Conservation (phyloP, 1,284 basidiomycete genomes). For the Pseudozyma thailandica region DNA sequence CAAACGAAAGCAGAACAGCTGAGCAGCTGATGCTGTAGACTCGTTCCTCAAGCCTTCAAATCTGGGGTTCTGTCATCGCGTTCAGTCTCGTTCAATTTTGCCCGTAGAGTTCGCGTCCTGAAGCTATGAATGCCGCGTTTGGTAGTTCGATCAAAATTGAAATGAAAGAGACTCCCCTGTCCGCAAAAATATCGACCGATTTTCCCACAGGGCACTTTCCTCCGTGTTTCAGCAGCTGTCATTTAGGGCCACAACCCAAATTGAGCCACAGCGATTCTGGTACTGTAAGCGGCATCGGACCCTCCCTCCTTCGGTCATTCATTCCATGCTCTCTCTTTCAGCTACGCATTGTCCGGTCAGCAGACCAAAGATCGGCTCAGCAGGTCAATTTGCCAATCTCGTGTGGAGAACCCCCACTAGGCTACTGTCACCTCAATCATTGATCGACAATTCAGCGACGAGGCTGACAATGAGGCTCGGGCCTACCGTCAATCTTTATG, state of each 20-base stretch:
- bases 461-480: not conserved
- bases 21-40: not conserved
- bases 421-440: no score
- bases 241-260: not conserved
- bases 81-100: not conserved
- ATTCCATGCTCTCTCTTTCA: no score
- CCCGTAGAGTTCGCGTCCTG: no score
- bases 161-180: not conserved
- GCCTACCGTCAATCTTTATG: not conserved
- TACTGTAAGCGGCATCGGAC: no score
- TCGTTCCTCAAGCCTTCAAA: not conserved
- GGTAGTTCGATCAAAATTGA: not conserved
- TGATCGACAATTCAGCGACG: not conserved
- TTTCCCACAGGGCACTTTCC: not conserved
- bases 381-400: no score
- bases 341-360: no score
- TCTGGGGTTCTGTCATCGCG: conserved; percentile 7
- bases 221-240: conserved; percentile 1
- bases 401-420: no score
- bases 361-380: no score
- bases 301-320: not conserved
- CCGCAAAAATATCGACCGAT: not conserved
- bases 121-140: not conserved
- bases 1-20: not conserved
- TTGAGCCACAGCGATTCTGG: no score